These are phyloP conservation scores for Candida xyloterini DNA, from an alignment of 805 yeast genomes.

Conservation along the genomic window DNA sequence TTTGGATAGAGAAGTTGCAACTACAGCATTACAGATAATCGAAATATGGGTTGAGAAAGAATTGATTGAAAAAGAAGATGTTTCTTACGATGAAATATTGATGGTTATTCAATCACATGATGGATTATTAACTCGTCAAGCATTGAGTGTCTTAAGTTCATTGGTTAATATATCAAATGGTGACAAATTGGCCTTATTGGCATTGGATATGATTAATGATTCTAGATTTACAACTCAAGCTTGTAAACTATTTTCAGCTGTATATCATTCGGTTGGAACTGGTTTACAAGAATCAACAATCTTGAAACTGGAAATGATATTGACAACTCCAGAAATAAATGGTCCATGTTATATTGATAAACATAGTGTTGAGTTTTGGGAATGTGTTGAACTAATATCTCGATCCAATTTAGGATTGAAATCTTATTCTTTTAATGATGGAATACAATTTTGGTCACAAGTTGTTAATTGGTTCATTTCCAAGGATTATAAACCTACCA, in stretches of 20 bases:
- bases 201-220: slow-evolving; percentile 38
- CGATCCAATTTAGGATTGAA: slow-evolving; percentile 32
- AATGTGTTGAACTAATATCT: slow-evolving; percentile 37
- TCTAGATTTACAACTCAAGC: slow-evolving; percentile 28
- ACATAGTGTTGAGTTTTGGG: slow-evolving; percentile 56
- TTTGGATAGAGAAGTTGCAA: slow-evolving; percentile 1
- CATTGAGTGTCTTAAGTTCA: background rate
- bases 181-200: slow-evolving; percentile 28
- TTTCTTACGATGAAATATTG: background rate
- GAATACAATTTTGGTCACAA: slow-evolving; percentile 21
- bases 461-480: slow-evolving; percentile 50
- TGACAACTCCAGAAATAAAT: slow-evolving; percentile 45
- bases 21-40: background rate
- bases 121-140: background rate
- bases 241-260: slow-evolving; percentile 31
- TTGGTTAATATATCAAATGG: background rate
- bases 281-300: slow-evolving; percentile 5
- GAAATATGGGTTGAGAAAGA: background rate
- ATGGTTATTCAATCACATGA: slow-evolving; percentile 1
- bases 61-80: background rate
- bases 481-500: slow-evolving; percentile 28
- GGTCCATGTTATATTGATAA: slow-evolving; percentile 54
- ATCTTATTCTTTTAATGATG: slow-evolving; percentile 18
- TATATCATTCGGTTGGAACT: slow-evolving; percentile 5
- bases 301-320: background rate